Base-by-base conservation (phyloP, 2,329 filamentous ascomycete genomes). In the Venturiaceae sp. region DNA sequence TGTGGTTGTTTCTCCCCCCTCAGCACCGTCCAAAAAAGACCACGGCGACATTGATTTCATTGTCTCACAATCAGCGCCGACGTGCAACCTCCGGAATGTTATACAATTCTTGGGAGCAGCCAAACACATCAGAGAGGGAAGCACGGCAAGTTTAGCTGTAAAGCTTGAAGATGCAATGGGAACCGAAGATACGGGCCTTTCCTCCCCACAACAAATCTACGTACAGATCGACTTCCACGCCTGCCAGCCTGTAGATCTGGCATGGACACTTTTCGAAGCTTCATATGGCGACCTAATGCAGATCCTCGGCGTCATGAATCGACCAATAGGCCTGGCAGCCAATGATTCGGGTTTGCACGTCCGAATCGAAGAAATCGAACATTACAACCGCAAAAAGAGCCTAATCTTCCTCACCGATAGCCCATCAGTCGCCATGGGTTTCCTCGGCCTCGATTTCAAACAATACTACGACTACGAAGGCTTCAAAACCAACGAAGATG, bases 261-360 rank as follows among this genome's bases (percentile, higher is more conserved):
- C 74, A 32, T 92, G 88, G 87, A 76, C 78, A 37, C 70, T 82
- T 3, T 90, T 91, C 71, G 83, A 83, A 63, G 77, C 86, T 39
- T 80, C 82, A 0, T 88, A 92, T 64, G 86, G 87, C n/a, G 88
- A 92, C 64, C 65, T 83, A 1, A 84, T 84, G 78, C 86, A 82
- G 60, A 77, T 84, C 8, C 67, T 92, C 0, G 86, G 87, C 5
- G 76, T 80, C 19, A 80, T 78, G 8, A 82, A 89, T 61, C 79
- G 85, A 0, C 80, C 79, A 0, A 80, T 83, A 36, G 88, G 88
- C 1, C 78, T 94, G 7, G 87, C 82, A 0, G 73, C 83, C 26
- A 85, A 84, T 63, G 81, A 88, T 55, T 69, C 67, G 13, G 86
- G 83, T 1, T 70, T 94, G 1, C 83, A 80, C 67, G 64, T 92